Evolutionary conservation across 2,329 filamentous ascomycete species (phyloP).

Genomic region (Epichloe amarillans): DNA sequence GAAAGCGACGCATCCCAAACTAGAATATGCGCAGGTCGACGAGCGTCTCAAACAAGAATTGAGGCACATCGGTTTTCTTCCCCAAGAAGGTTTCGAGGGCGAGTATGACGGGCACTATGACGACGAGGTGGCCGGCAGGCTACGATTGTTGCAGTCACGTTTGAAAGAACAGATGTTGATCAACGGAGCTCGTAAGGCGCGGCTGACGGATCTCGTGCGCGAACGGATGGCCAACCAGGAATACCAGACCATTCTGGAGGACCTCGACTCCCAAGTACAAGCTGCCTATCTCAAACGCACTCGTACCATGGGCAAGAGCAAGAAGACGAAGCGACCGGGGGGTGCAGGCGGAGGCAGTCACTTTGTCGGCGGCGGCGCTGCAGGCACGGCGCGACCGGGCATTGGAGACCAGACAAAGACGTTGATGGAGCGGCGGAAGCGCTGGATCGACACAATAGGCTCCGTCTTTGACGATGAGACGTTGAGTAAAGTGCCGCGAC

Average conservation of each 20-base stretch:
- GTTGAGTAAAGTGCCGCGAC: constrained; percentile 56
- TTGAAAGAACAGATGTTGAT: constrained; percentile 72
- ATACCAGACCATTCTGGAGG: constrained; percentile 91
- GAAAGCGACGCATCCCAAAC: constrained; percentile 57
- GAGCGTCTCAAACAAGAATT: constrained; percentile 86
- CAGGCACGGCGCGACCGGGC: constrained; percentile 55
- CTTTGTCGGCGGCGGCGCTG: constrained; percentile 42
- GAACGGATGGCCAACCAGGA: constrained; percentile 94
- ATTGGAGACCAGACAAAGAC: constrained; percentile 87
- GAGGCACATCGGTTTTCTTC: constrained; percentile 77
- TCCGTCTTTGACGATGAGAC: constrained; percentile 80
- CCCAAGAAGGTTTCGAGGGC: constrained; percentile 47
- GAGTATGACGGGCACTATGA: constrained; percentile 86
- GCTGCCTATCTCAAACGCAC: constrained; percentile 93
- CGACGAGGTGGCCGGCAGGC: constrained; percentile 81
- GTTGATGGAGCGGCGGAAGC: constrained; percentile 77
- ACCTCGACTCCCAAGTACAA: constrained; percentile 89
- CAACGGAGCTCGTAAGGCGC: constrained; percentile 82
- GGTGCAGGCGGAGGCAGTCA: constrained; percentile 62
- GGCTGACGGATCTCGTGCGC: constrained; percentile 74
- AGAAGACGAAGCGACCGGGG: constrained; percentile 72
- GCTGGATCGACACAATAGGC: constrained; percentile 86
- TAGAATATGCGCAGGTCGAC: constrained; percentile 79
- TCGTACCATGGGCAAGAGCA: constrained; percentile 83
- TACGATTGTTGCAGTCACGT: constrained; percentile 72